Conservation (phyloP, 1,284 basidiomycete genomes). For the Boletus holoroseus region DNA sequence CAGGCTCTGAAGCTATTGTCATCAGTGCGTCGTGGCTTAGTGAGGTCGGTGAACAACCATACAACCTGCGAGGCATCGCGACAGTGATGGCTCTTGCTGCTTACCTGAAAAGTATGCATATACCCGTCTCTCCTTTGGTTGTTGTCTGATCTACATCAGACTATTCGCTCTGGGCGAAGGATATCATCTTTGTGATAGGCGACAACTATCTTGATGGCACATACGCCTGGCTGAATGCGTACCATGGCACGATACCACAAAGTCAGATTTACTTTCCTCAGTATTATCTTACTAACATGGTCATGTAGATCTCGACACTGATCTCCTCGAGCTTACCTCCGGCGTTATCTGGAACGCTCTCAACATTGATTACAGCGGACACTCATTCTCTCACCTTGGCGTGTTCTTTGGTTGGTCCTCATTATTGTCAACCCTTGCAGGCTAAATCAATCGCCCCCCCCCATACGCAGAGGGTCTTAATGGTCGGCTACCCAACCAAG, state of each 20-base stretch:
- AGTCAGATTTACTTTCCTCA: slow-evolving; percentile 42
- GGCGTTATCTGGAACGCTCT: slow-evolving; percentile 94
- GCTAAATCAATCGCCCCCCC: neutral
- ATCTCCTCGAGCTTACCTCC: slow-evolving; percentile 58
- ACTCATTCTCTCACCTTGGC: slow-evolving; percentile 92
- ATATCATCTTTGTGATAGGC: slow-evolving; percentile 85
- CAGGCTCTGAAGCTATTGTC: slow-evolving; percentile 88
- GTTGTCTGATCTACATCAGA: slow-evolving; percentile 40
- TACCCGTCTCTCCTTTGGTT: neutral
- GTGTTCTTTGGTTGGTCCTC: slow-evolving; percentile 74
- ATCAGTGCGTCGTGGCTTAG: slow-evolving; percentile 87
- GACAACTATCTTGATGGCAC: slow-evolving; percentile 89
- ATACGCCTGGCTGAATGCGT: slow-evolving; percentile 85
- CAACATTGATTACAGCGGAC: slow-evolving; percentile 92
- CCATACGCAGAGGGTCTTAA: slow-evolving; percentile 80
- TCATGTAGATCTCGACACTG: slow-evolving; percentile 56
- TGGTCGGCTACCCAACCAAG: slow-evolving; percentile 93
- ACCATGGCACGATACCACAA: slow-evolving; percentile 65
- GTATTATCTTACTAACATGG: neutral
- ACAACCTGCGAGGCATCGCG: slow-evolving; percentile 85
- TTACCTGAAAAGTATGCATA: slow-evolving; percentile 70
- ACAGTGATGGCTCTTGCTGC: slow-evolving; percentile 77
- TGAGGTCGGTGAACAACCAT: slow-evolving; percentile 49
- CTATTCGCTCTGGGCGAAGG: slow-evolving; percentile 91
- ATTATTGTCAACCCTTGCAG: neutral